A percentile compares a stretch with the other conserved stretches of the same genome.
phyloP scores from a whole-genome alignment of 139 green algal genomes.

The Astrephomene gubernaculifera region DNA sequence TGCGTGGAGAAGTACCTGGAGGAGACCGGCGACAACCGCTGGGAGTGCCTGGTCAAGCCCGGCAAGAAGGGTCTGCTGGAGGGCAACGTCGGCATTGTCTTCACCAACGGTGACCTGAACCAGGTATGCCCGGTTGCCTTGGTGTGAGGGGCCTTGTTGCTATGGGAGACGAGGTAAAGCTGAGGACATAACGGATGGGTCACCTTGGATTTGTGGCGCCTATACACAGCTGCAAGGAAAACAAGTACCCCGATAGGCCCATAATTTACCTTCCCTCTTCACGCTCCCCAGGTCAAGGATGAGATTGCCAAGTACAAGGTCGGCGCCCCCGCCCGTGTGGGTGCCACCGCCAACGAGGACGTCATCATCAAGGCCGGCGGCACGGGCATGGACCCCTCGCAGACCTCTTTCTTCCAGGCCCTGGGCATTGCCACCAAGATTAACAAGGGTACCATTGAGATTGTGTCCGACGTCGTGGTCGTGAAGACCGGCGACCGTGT shows the following conservation, averaged over 20 bases:
- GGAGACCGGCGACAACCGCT: constrained; percentile 89
- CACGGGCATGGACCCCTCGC: constrained; percentile 98
- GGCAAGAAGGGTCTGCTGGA: constrained; percentile 75
- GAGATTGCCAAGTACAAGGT: constrained; percentile 93
- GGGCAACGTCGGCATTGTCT: constrained; percentile 98
- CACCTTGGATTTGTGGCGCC: no score
- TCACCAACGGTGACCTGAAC: constrained; percentile 90
- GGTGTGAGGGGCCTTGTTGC: no score
- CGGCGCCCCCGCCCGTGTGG: constrained; percentile 92
- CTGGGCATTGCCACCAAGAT: constrained; percentile 99
- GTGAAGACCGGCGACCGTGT: constrained; percentile 92
- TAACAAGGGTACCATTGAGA: constrained; percentile 99
- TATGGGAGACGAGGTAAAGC: no score
- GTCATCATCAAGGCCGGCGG: constrained; percentile 90
- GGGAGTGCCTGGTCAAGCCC: constrained; percentile 84
- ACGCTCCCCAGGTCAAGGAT: constrained; percentile 75
- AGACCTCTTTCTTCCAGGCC: constrained; percentile 99
- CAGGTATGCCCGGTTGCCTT: constrained; percentile 4
- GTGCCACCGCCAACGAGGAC: constrained; percentile 89
- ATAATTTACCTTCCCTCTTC: no score
- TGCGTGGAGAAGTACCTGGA: constrained; percentile 96
- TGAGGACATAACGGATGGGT: no score
- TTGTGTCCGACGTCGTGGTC: constrained; percentile 91
- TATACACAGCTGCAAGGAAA: no score
- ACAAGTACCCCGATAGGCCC: no score